Conservation (phyloP, 257 asterid genomes). For the Forsythia viridissima region DNA sequence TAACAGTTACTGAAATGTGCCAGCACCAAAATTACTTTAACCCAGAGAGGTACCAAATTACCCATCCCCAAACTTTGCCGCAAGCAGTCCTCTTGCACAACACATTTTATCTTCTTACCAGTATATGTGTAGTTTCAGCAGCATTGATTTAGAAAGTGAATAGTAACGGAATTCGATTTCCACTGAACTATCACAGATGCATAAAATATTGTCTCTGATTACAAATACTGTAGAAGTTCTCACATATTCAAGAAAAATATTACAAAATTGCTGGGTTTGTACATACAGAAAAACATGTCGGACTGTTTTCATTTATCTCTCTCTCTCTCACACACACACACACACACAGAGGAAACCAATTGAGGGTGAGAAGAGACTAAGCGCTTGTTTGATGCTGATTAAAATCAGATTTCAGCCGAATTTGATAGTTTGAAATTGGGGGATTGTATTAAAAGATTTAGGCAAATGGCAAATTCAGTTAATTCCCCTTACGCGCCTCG, state of each 20-base stretch:
- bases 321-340: too few relatives aligned
- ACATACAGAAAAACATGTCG: not conserved
- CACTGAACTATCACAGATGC: not conserved
- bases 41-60: not conserved
- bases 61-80: not conserved
- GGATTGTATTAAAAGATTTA: too few relatives aligned
- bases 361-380: not conserved
- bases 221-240: too few relatives aligned
- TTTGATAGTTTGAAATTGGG: too few relatives aligned
- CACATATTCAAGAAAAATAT: too few relatives aligned
- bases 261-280: not conserved
- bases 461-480: too few relatives aligned
- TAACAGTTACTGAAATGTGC: not conserved
- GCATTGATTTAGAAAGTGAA: not conserved
- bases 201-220: not conserved
- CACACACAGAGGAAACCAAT: too few relatives aligned
- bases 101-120: not conserved
- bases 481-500: too few relatives aligned
- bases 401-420: too few relatives aligned
- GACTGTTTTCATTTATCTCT: not conserved
- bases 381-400: too few relatives aligned
- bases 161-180: not conserved
- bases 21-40: not conserved
- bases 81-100: not conserved
- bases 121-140: not conserved